Evolutionary conservation across 1,284 basidiomycete genomes (phyloP), one percentile per base, ranked within the genome.

Genomic region (Vanrija humicola): DNA sequence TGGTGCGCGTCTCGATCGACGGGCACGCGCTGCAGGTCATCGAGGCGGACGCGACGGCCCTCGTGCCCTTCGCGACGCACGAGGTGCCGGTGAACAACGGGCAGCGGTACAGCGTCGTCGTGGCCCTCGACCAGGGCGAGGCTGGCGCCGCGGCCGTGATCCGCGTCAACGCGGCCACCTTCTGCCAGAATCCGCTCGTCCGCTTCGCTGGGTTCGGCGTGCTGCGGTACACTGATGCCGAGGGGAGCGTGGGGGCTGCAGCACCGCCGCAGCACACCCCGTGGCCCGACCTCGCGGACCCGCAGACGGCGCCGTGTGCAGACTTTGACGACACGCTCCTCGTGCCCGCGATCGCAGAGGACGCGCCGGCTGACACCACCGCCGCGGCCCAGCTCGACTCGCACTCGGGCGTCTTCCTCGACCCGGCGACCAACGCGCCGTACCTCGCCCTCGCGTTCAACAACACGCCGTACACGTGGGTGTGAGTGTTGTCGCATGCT

Each of bases 31-130:
- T 70, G n/a, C 55, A 64, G 43, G 60, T 70, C 6, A 55, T 65
- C 34, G 68, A 70, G 38, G 50, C 52, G n/a, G 68, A 70, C 48
- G 62, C 58, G 29, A 61, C 56, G 3, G 50, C 64, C 2, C 48
- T 70, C 10, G 52, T 51, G 15, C 62, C 63, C 5, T 52, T 58
- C 1, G 40, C 43, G 0, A 29, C 67, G 12, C 62, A 62, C 25
- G 65, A 70, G 46, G 28, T 67, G 3, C 50, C 49, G 1, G 42
- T 67, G 6, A 56, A 47, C 1, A 55, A 56, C 5, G 71, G 65
- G 3, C 66, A 75, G 52, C 64, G 74, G 48, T 68, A 67, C 48
- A 70, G 67, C 10, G 61, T 65, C 38, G 46, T 74, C 38, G 43
- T 75, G n/a, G 50, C 70, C 46, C 70, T 72, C 8, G 52, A 56